These are phyloP conservation scores for Gaillardinia entomophila DNA, from an alignment of 805 yeast species.

Conservation along the genomic window DNA sequence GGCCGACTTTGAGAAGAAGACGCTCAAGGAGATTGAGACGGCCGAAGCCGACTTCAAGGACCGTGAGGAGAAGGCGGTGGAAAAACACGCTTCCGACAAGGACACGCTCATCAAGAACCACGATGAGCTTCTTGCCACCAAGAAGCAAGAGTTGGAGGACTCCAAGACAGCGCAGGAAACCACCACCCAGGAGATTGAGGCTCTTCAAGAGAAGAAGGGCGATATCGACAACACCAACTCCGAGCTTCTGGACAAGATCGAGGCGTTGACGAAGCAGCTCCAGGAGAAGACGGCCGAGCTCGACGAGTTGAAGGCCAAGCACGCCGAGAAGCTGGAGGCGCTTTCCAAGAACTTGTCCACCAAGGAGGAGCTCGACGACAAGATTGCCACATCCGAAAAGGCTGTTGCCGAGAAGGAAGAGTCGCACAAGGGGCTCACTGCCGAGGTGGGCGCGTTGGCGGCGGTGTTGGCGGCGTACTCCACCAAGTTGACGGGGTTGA, in stretches of 20 bases:
- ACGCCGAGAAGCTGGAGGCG: constrained; percentile 21
- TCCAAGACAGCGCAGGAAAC: constrained; percentile 35
- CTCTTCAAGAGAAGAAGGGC: constrained; percentile 36
- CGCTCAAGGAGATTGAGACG: constrained; percentile 38
- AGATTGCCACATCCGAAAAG: constrained; percentile 30
- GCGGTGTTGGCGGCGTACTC: constrained; percentile 40
- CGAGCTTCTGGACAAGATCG: constrained; percentile 32
- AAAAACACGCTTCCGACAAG: constrained; percentile 39
- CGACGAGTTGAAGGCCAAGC: constrained; percentile 27
- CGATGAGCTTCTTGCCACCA: constrained; percentile 40
- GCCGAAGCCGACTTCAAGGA: constrained; percentile 39
- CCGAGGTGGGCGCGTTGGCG: constrained; percentile 40
- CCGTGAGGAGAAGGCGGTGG: constrained; percentile 44
- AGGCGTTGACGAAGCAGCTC: constrained; percentile 38
- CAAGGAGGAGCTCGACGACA: constrained; percentile 37
- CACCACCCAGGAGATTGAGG: constrained; percentile 42
- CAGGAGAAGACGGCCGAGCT: constrained; percentile 30
- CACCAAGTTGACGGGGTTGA: constrained; percentile 34
- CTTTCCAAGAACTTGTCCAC: constrained; percentile 22
- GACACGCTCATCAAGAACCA: constrained; percentile 38
- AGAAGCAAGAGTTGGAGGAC: constrained; percentile 37
- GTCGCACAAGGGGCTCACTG: constrained; percentile 29
- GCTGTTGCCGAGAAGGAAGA: constrained; percentile 31
- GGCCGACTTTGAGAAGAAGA: constrained; percentile 34
- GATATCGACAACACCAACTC: constrained; percentile 34